Evolutionary conservation across 768 basidiomycete species (phyloP), one percentile per base, ranked within the genome.

Genomic region (Russula vinacea): DNA sequence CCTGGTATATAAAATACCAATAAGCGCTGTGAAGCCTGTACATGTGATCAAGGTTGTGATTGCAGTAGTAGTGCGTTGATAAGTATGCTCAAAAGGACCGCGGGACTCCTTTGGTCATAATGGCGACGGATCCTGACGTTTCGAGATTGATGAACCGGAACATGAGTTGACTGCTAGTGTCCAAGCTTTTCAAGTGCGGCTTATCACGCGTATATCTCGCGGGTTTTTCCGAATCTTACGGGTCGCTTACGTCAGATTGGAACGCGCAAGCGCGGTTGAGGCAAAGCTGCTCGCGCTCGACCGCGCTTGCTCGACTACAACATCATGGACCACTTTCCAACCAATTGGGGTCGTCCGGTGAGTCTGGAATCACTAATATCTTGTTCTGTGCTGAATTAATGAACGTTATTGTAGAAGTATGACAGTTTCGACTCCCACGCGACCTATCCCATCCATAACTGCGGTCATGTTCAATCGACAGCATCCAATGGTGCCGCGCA

Each of bases 321-420:
- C 50, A 62, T 68, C 73, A 90, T 92, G 90, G 89, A 92, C 73
- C 90, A 92, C 74, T 89, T 89, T 76, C 88, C 90, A 40, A 85
- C 85, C 39, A 89, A 86, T 79, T 92, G 90, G 90, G 90, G 90
- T 40, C 66, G 69, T 54, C 70, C 71, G 11, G 72, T 70, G 44
- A 47, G 33, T 22, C 14, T 19, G 0, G n/a, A 32, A 0, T 52
- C 22, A 26, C 0, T 4, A 8, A 11, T 26, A 9, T 40, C 11
- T 24, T 1, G n/a, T 17, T 56, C 10, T 7, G 8, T 35, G 2
- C 51, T 33, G 22, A 42, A 32, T 0, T 14, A 1, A 14, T 4
- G 26, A 14, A 24, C 19, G 7, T 35, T 32, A 51, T 35, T 37
- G 8, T 65, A 92, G 91, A 79, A 88, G 71, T 85, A 89, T 74